Base-by-base conservation (phyloP, 2,329 filamentous ascomycete species). In the Blumeria graminis region DNA sequence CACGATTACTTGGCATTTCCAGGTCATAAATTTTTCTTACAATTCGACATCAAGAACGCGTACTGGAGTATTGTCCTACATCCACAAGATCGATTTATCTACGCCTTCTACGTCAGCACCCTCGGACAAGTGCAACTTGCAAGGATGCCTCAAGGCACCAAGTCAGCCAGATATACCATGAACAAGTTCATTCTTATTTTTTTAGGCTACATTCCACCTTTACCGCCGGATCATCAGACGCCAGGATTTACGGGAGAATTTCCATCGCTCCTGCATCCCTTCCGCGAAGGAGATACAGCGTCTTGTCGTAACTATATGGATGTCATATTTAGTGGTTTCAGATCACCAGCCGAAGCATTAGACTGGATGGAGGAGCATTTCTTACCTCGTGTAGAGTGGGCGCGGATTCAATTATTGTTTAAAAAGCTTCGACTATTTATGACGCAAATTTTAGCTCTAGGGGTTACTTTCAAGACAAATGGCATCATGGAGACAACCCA, bases 1-100 rank as follows among this genome's bases (percentile, higher is more conserved):
- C 55, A 58, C 33, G 38, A 58, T 13, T 56, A 55, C 18, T 41
- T 58, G 38, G 8, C 1, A 28, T 28, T 32, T 33, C 46, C 18
- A 34, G 22, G 18, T 3, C 22, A 33, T 28, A 6, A 51, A 7
- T 51, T 3, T 33, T 51, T 51, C 22, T 51, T 28, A 11, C 18
- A 51, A 33, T 51, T 51, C 22, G 46, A 51, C 22, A 32, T 51
- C 46, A 51, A 51, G 46, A 28, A 33, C 6, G 16, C 46, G 14
- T 51, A 51, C 22, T 51, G n/a, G 46, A 51, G 46, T 51, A 51
- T 51, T 51, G 43, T 46, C 43, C 6, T 46, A 46, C 43, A 46
- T 46, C 43, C 43, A 22, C 14, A 46, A 22, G 43, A 46, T 51
- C 46, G 22, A 32, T 34, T 32, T 11, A 51, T 33, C 10, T 33